A percentile compares a stretch with the other conserved stretches of the same genome.
These are phyloP conservation scores for Coemansia sp. DNA, from an alignment of 192 early-diverging fungal genomes.

Conservation along the genomic window DNA sequence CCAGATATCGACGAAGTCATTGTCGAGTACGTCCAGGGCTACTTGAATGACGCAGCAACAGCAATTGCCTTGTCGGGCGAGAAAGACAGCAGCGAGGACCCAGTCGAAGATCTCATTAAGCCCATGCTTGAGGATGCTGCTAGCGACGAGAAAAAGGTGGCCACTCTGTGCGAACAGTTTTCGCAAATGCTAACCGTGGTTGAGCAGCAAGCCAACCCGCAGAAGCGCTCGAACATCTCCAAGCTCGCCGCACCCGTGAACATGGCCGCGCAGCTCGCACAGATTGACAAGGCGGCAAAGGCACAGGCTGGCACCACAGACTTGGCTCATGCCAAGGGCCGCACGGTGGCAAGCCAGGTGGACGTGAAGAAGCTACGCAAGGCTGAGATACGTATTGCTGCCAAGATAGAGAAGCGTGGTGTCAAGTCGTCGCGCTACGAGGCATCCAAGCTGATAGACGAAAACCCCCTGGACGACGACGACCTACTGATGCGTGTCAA, in stretches of 20 bases:
- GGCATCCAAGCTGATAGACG: conserved; percentile 69
- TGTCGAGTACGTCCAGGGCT: conserved; percentile 78
- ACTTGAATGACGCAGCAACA: conserved; percentile 60
- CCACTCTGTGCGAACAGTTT: conserved; percentile 69
- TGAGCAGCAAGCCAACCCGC: conserved; percentile 36
- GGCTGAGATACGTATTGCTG: conserved; percentile 88
- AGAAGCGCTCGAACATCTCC: conserved; percentile 46
- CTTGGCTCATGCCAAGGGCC: conserved; percentile 68
- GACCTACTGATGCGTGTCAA: conserved; percentile 85
- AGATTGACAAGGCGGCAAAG: conserved; percentile 63
- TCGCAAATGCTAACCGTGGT: conserved; percentile 60
- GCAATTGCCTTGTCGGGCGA: conserved; percentile 34
- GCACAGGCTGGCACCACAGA: conserved; percentile 57
- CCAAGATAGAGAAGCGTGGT: conserved; percentile 85
- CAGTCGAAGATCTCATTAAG: conserved; percentile 64
- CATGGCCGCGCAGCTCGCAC: conserved; percentile 71
- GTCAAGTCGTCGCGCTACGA: conserved; percentile 70
- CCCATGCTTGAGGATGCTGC: conserved; percentile 71
- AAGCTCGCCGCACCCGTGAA: conserved; percentile 62
- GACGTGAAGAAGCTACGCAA: conserved; percentile 83
- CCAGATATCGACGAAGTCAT: conserved; percentile 75
- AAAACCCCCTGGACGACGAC: conserved; percentile 65
- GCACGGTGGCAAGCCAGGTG: conserved; percentile 71
- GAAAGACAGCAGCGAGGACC: conserved; percentile 33
- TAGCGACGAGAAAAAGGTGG: conserved; percentile 62